These are phyloP conservation scores for Gyrodon tennesseensis DNA, from an alignment of 1,284 basidiomycete species.

Conservation along the genomic window DNA sequence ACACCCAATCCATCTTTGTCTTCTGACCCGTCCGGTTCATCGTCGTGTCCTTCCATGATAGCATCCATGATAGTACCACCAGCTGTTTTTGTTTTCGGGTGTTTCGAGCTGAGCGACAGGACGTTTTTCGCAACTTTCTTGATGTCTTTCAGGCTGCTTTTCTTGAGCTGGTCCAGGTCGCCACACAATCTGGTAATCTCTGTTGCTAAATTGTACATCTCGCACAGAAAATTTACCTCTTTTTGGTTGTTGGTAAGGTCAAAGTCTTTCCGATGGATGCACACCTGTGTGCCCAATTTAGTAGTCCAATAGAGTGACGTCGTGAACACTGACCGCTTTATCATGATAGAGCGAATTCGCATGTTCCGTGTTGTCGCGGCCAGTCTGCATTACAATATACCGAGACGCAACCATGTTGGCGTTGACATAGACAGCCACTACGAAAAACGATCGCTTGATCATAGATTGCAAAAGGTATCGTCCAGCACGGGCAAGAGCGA, in stretches of 20 bases:
- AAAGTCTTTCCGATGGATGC: conserved; percentile 15
- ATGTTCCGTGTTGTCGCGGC: not conserved
- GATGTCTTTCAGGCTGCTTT: not conserved
- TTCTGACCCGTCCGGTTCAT: not conserved
- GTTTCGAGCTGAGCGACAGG: not conserved
- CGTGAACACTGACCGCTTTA: not conserved
- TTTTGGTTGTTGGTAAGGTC: fast-evolving
- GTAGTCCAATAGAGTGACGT: not conserved
- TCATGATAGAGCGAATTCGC: not conserved
- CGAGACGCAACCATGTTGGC: not conserved
- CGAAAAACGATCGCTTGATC: not conserved
- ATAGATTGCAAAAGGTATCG: not conserved
- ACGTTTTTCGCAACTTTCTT: not conserved
- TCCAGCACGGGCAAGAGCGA: not conserved
- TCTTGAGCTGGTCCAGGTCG: not conserved
- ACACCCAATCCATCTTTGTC: conserved; percentile 5
- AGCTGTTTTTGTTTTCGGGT: not conserved
- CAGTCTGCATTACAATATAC: conserved; percentile 9
- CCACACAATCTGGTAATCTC: not conserved
- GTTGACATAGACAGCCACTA: conserved; percentile 6
- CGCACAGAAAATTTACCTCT: conserved; percentile 11
- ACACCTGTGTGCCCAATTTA: not conserved
- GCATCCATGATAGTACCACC: no score
- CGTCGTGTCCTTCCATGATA: no score
- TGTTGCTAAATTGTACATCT: conserved; percentile 13